Percentiles rank a stretch among this genome's conserved stretches.
Conservation (phyloP, 169 alveolate species). For the Eimeria acervulina region DNA sequence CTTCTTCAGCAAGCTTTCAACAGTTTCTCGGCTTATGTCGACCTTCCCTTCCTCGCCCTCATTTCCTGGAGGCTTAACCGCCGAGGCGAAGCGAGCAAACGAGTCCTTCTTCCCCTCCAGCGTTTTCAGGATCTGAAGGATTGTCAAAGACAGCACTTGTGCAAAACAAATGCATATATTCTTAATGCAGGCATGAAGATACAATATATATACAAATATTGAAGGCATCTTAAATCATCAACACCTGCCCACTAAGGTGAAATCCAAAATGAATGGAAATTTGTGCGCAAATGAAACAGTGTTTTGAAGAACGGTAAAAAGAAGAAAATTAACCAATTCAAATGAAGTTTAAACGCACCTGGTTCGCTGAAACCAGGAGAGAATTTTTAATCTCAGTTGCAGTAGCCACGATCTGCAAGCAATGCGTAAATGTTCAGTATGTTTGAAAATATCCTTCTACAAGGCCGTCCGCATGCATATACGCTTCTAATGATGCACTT, state of each 20-base stretch:
- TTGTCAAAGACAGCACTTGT: not conserved
- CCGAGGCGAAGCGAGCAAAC: not conserved
- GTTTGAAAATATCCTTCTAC: too few relatives aligned
- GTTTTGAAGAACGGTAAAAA: not conserved
- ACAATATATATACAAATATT: not conserved
- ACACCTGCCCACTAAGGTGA: not conserved
- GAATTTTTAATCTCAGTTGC: conserved; percentile 42
- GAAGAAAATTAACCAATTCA: not conserved
- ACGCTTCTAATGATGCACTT: too few relatives aligned
- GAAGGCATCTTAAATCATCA: not conserved
- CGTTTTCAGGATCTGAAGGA: not conserved
- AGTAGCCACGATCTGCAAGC: conserved; percentile 31
- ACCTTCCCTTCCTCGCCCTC: not conserved
- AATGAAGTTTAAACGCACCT: not conserved
- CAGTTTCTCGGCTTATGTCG: not conserved
- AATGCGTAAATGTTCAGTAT: not conserved
- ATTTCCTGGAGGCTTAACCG: not conserved
- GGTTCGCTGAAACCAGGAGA: conserved; percentile 3
- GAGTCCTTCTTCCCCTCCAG: conserved; percentile 20
- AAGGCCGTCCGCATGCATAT: not conserved
- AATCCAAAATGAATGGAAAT: not conserved
- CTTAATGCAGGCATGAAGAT: not conserved
- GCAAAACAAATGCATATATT: not conserved
- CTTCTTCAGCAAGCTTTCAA: not conserved
- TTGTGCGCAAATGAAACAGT: not conserved